Base-by-base conservation (phyloP, 108 stramenopile genomes). In the Mediolabrus comicus region DNA sequence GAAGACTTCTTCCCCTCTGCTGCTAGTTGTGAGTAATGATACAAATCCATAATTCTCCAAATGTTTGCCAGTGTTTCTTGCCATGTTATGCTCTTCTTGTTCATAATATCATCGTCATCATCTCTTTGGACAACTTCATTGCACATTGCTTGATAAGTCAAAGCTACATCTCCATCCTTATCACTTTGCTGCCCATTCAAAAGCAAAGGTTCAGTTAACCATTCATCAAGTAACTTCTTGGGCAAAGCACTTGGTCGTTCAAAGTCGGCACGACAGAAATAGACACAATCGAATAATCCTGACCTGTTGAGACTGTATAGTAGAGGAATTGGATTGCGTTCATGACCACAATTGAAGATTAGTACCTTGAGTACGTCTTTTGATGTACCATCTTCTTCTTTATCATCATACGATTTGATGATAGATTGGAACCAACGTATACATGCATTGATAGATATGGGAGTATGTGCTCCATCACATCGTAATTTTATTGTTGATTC, bases 311-410 rank as follows among this genome's bases (percentile, higher is more conserved):
- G 66, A 52, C 67, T 66, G 43, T 80, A 39, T 14, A 94, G 53
- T 9, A 94, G 66, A 34, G 87, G 85, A 12, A 94, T 51, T 6
- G 92, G 92, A 79, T 86, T 83, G 27, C 88, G 81, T 63, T 94
- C 92, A 73, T 94, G 92, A 49, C 87, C 83, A 71, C 90, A 91
- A 62, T 94, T 86, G 78, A 94, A 94, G 24, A 94, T 53, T 13
- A 94, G 78, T 2, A 80, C 71, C 26, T 60, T 67, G 71, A n/a
- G 39, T 6, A 62, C 22, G 58, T 3, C 49, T 35, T 46, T 9
- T 12, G 12, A 32, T 34, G 41, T n/a, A 4, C 19, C 19, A 19
- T 36, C 17, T 9, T 2, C 34, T 22, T 1, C 28, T 77, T 16
- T 11, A 19, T 69, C 19, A 19, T 27, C 4, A 60, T 63, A 14